Evolutionary conservation across 768 basidiomycete genomes (phyloP), one percentile per base, ranked within the genome.

Genomic region (Boletus insuetus): DNA sequence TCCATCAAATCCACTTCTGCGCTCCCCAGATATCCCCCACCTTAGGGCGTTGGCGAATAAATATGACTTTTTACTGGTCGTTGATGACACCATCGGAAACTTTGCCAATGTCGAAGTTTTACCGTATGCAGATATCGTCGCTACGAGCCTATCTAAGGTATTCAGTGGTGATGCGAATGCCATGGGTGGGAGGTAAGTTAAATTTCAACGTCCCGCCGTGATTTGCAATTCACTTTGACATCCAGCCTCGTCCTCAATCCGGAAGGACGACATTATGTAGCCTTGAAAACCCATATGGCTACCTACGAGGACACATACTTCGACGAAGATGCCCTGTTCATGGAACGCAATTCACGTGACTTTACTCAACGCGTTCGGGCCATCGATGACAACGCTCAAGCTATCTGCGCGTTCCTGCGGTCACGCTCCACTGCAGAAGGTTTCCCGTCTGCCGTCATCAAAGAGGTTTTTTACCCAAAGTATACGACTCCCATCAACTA

Each of bases 321-420:
- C 61, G 79, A 83, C 64, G 91, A 94, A 69, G 96, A 99, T 65
- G 94, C 91, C 40, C 84, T 98, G 53, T 96, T 86, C 78, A 90
- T 99, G 89, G 96, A 99, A 69, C 89, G 95, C 61, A 99, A 99
- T 74, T 98, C 96, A 17, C 91, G 96, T 48, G 87, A 97, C 73
- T 98, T 96, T 76, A 73, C 79, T 49, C 77, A 75, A 9, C 91
- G 96, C 51, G 80, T 94, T 60, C 77, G 77, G 52, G 69, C 76
- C 50, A 92, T 96, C 71, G 92, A 98, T 69, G 69, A 71, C 32
- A 98, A 96, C 69, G 78, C 95, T 4, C 86, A 92, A 67, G 82
- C 81, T 42, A 76, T 95, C 53, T 95, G 93, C 70, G 87, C 90
- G 51, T 83, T 87, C 68, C 77, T 99, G 29, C 80, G 77, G 38